Base-by-base conservation (phyloP, 2,329 filamentous ascomycete genomes). In the Arthrobotrys entomopaga region DNA sequence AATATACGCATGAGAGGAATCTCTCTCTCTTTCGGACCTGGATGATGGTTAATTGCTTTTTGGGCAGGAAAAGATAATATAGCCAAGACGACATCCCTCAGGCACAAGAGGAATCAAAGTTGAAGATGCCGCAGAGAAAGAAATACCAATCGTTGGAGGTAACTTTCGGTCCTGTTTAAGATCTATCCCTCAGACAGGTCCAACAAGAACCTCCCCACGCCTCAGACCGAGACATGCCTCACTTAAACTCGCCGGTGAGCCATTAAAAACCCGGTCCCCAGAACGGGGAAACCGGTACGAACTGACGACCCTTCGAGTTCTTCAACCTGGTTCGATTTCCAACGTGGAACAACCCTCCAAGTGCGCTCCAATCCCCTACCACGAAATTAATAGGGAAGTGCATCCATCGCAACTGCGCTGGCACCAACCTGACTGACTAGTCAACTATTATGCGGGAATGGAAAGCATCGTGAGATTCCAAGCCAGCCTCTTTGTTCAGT, bases 191-290 rank as follows among this genome's bases (percentile, higher is more conserved):
- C 67, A 72, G 54, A 65, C 60, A 65, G 34, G 29, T 65, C 50
- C 66, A 59, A 69, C 57, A 52, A 16, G 8, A 34, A 34, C 29
- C 2, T 34, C 16, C 65, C 53, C 60, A 65, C 67, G 61, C 61
- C 49, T 66, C 61, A 73, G 56, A 24, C 24, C 60, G 69, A 73
- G 69, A 73, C 69, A 73, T 73, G 54, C 69, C 69, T 61, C 60
- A 57, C 52, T 29, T 61, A 29, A 15, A 46, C 52, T 22, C 58
- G 48, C 53, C 50, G 67, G 67, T 65, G 66, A 63, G 60, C 67
- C 60, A 67, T 67, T 67, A 67, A 72, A 64, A 19, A 42, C 49
- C 56, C 53, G 22, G 52, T 34, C 29, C 54, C 67, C 59, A 61
- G 59, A 64, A 72, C 65, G 56, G 65, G 64, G 65, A 69, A 69